Percentiles rank a stretch among this genome's conserved stretches.
Evolutionary conservation across 257 asterid species (phyloP).

Genomic region (Gynochthodes officinalis): DNA sequence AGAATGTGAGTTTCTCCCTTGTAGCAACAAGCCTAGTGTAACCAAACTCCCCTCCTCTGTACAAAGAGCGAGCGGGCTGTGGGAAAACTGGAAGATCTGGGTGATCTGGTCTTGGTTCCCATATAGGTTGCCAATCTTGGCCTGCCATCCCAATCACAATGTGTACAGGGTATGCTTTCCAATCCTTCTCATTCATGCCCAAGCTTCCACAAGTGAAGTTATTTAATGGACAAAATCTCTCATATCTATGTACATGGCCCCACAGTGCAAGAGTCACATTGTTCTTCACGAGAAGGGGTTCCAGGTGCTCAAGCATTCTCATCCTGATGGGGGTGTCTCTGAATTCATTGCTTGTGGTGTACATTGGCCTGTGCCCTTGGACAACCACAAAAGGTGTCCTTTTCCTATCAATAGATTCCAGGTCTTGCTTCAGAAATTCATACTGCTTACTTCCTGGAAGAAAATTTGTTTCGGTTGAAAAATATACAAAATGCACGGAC

Average conservation of each 20-base stretch:
- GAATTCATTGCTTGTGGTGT: constrained; percentile 63
- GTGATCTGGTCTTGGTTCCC: constrained; percentile 76
- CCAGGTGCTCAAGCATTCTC: constrained; percentile 58
- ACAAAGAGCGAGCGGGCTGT: constrained; percentile 69
- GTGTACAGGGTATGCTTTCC: constrained; percentile 57
- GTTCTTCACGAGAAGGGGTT: constrained; percentile 73
- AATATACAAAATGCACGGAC: constrained; percentile 79
- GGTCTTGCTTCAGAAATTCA: constrained; percentile 70
- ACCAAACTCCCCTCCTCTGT: constrained; percentile 84
- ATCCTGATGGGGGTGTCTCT: constrained; percentile 57
- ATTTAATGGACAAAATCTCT: constrained; percentile 80
- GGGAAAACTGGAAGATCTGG: constrained; percentile 63
- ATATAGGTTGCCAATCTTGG: constrained; percentile 91
- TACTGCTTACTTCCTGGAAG: constrained; percentile 74
- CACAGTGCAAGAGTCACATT: constrained; percentile 73
- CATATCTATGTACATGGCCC: constrained; percentile 94
- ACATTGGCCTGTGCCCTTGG: constrained; percentile 96
- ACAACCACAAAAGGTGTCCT: constrained; percentile 77
- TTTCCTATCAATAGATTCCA: constrained; percentile 68
- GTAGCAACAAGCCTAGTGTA: constrained; percentile 64
- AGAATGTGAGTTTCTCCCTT: constrained; percentile 58
- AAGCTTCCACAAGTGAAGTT: constrained; percentile 78
- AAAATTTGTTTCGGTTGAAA: constrained; percentile 84
- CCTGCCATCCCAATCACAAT: constrained; percentile 94
- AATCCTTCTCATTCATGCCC: constrained; percentile 35